phyloP scores from a whole-genome alignment of 495 filamentous ascomycete species.

The Penicillium macrosclerotiorum region DNA sequence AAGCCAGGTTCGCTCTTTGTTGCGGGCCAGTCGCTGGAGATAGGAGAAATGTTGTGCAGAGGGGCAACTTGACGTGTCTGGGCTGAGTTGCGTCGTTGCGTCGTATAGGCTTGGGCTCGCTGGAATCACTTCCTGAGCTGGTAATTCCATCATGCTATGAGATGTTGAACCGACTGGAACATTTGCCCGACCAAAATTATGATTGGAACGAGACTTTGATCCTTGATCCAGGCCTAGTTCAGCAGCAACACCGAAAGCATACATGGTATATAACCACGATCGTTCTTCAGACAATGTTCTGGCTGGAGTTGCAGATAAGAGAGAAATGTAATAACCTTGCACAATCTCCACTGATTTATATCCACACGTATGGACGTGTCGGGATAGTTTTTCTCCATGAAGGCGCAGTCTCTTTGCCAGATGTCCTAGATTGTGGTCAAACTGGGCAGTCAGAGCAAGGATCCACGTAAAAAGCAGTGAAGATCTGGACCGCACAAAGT shows the following conservation, averaged over 20 bases:
- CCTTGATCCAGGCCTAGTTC: constrained; percentile 26
- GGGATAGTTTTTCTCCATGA: constrained; percentile 59
- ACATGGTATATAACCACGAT: constrained; percentile 28
- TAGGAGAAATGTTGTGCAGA: background rate
- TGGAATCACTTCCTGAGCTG: no score
- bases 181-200: no score
- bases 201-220: no score
- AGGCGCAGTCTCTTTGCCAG: constrained; percentile 55
- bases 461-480: constrained; percentile 65
- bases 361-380: constrained; percentile 53
- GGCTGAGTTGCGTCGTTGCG: no score
- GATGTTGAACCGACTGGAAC: no score
- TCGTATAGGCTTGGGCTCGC: no score
- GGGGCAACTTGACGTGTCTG: background rate
- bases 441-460: constrained; percentile 58
- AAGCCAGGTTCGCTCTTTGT: constrained; percentile 28
- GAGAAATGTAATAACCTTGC: constrained; percentile 29
- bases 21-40: constrained; percentile 17
- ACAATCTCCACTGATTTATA: constrained; percentile 66
- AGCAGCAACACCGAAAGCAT: constrained; percentile 25
- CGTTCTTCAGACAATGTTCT: constrained; percentile 22
- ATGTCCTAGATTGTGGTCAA: constrained; percentile 51
- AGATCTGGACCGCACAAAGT: constrained; percentile 58
- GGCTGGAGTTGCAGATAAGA: constrained; percentile 25
- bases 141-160: no score